Evolutionary conservation across 2,329 filamentous ascomycete genomes (phyloP).

Genomic region (Didymella arachidicola): DNA sequence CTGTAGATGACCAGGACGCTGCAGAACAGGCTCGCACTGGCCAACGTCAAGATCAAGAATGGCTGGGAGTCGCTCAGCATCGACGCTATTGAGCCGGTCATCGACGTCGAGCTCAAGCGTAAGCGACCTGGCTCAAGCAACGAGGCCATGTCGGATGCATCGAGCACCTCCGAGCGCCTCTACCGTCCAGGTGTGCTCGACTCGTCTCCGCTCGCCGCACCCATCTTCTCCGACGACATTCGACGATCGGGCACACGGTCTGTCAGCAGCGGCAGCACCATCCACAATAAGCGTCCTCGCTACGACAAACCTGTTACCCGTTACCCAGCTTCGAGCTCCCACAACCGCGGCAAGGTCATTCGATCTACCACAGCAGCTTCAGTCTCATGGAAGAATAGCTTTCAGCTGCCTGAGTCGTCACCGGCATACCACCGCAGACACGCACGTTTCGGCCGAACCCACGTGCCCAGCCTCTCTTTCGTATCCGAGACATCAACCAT

Average conservation of each 20-base stretch:
- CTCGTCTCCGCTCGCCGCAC: conserved; percentile 83
- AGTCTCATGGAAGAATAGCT: conserved; percentile 76
- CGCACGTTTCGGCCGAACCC: conserved; percentile 73
- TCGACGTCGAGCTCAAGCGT: conserved; percentile 79
- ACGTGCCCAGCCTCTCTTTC: conserved; percentile 78
- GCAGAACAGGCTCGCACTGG: conserved; percentile 91
- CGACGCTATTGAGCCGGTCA: conserved; percentile 82
- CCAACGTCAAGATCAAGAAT: conserved; percentile 96
- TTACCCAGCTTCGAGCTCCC: conserved; percentile 57
- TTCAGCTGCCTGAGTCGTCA: conserved; percentile 83
- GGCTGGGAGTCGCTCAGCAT: conserved; percentile 91
- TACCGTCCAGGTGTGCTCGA: conserved; percentile 74
- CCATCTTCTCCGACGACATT: conserved; percentile 84
- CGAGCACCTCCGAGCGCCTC: conserved; percentile 78
- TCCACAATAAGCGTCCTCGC: conserved; percentile 47
- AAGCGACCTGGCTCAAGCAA: conserved; percentile 71
- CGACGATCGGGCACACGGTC: conserved; percentile 62
- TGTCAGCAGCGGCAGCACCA: conserved; percentile 61
- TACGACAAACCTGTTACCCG: conserved; percentile 28
- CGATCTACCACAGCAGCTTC: conserved; percentile 65
- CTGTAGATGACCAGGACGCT: conserved; percentile 87
- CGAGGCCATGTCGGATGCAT: conserved; percentile 85
- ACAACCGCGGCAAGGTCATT: conserved; percentile 72
- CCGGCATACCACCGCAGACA: conserved; percentile 80
- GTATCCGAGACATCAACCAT: conserved; percentile 75